A percentile compares a stretch with the other conserved stretches of the same genome.
These are phyloP conservation scores for Trifolium dubium DNA, from an alignment of 306 rosid species.

Conservation along the genomic window DNA sequence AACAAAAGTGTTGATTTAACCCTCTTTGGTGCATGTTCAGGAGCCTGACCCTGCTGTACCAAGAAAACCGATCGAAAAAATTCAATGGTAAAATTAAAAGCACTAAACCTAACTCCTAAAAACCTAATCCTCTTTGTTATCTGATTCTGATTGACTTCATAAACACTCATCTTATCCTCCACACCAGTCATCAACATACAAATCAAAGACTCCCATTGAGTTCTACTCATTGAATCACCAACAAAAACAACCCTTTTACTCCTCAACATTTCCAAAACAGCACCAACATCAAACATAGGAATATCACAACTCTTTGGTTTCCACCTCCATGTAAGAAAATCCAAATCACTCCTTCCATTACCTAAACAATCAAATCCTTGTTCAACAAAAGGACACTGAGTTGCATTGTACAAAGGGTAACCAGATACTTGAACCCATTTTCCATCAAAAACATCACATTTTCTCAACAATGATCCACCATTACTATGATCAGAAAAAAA, in stretches of 20 bases:
- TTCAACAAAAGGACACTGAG: constrained; percentile 84
- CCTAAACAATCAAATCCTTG: constrained; percentile 78
- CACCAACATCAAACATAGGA: constrained; percentile 56
- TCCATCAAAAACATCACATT: constrained; percentile 71
- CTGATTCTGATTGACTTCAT: constrained; percentile 72
- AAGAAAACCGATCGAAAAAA: constrained; percentile 84
- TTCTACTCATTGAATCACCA: constrained; percentile 93
- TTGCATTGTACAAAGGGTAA: constrained; percentile 73
- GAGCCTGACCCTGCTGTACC: constrained; percentile 63
- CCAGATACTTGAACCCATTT: constrained; percentile 59
- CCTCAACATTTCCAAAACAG: constrained; percentile 58
- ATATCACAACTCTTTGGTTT: constrained; percentile 66
- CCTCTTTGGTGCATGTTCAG: constrained; percentile 76
- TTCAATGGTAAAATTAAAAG: constrained; percentile 77
- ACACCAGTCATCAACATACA: constrained; percentile 89
- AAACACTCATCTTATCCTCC: constrained; percentile 71
- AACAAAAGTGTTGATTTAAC: constrained; percentile 72
- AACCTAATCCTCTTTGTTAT: constrained; percentile 70
- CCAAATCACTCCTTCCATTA: constrained; percentile 68
- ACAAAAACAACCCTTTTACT: constrained; percentile 80
- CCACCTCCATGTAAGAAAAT: constrained; percentile 83
- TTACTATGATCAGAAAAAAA: constrained; percentile 34
- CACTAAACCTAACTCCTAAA: constrained; percentile 77
- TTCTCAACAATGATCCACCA: constrained; percentile 34
- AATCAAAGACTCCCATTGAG: constrained; percentile 89